phyloP scores from a whole-genome alignment of 2,329 filamentous ascomycete genomes.

The Fusarium nygamai region DNA sequence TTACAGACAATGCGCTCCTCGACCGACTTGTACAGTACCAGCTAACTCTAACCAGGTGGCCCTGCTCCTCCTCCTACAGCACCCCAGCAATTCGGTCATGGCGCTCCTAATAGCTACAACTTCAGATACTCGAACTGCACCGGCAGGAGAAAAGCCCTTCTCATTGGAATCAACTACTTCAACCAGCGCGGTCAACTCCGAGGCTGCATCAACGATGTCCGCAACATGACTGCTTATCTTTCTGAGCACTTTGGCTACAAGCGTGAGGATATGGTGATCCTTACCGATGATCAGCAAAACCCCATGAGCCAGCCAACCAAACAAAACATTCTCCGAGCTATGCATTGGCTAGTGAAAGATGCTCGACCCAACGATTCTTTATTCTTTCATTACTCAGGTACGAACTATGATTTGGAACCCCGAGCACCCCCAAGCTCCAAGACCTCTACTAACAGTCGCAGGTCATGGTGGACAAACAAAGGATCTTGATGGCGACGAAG shows the following conservation, averaged over 20 bases:
- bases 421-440: background rate
- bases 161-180: constrained; percentile 98
- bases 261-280: constrained; percentile 94
- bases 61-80: constrained; percentile 74
- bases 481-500: constrained; percentile 82
- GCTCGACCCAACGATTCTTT: constrained; percentile 91
- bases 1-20: background rate
- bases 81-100: constrained; percentile 79
- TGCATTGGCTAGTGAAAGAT: constrained; percentile 98
- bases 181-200: constrained; percentile 88
- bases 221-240: constrained; percentile 94
- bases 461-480: constrained; percentile 85
- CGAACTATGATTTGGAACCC: constrained; percentile 40
- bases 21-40: background rate
- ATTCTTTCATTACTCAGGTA: constrained; percentile 97
- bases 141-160: constrained; percentile 84
- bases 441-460: constrained; percentile 45
- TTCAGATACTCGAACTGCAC: constrained; percentile 95
- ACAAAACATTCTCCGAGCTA: constrained; percentile 91
- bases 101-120: constrained; percentile 80
- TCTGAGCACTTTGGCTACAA: constrained; percentile 92
- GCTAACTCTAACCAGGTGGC: constrained; percentile 45
- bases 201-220: constrained; percentile 96
- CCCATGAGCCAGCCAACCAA: constrained; percentile 98
- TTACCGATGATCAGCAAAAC: constrained; percentile 97